Conservation (phyloP, 108 stramenopile genomes). For the Pseudonitzschia pungens region DNA sequence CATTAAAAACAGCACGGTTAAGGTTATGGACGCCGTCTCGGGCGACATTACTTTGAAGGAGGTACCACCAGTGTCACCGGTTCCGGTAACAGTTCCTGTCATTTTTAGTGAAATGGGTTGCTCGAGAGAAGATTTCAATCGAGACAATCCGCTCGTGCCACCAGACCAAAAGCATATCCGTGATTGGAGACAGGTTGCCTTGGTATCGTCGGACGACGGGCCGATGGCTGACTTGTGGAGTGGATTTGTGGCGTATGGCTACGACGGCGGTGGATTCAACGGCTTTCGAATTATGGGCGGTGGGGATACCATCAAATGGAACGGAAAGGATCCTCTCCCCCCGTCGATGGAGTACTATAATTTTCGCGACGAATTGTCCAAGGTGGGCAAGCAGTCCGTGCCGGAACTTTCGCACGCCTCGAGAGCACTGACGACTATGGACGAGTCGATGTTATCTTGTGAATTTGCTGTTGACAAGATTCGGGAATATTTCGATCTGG, state of each 20-base stretch:
- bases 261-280: constrained; percentile 39
- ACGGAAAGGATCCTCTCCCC: not conserved
- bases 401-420: not conserved
- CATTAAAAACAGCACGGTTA: constrained; percentile 14
- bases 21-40: not conserved
- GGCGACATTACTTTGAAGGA: not conserved
- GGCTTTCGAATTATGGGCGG: constrained; percentile 55
- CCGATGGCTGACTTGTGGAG: constrained; percentile 50
- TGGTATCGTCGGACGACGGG: not conserved
- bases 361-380: not conserved
- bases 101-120: constrained; percentile 74
- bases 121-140: constrained; percentile 50
- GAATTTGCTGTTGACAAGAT: not conserved
- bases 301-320: not conserved
- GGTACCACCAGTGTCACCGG: not conserved
- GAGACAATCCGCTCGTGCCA: constrained; percentile 46
- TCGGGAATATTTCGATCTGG: not conserved
- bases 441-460: not conserved
- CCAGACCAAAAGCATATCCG: constrained; percentile 11
- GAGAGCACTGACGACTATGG: not conserved
- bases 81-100: constrained; percentile 33
- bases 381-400: not conserved
- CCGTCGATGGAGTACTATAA: not conserved
- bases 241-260: constrained; percentile 66
- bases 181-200: not conserved